Base-by-base conservation (phyloP, 805 yeast genomes). In the Zygosaccharomyces bisporus region DNA sequence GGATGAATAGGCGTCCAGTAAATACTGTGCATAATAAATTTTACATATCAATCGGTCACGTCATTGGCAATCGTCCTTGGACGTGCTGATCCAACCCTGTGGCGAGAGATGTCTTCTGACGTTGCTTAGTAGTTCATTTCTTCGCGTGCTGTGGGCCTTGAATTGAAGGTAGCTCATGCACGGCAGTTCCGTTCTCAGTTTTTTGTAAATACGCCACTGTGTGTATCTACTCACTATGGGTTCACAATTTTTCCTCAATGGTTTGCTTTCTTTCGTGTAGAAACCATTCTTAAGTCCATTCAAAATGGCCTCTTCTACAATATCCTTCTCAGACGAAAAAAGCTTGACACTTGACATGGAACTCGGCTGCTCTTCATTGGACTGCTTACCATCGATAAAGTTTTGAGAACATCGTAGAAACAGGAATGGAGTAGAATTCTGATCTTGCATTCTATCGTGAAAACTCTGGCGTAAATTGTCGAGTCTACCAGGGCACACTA, bases 211-310 rank as follows among this genome's bases (percentile, higher is more conserved):
- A 3, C 41, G 36, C 64, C 67, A 62, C 44, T 60, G 60, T 6
- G 56, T 41, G 29, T 43, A 46, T 34, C 67, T 48, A 20, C 64
- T 57, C 3, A 63, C 39, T 1, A 43, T 21, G 0, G 63, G 30
- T 39, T 61, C 58, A 4, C 80, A 79, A 12, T 72, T 68, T 13
- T 55, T 57, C 30, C 71, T 61, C 0, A 81, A 68, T 0, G 72
- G 71, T 37, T 63, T 66, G 30, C 64, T 72, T 2, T 49, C 44
- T 51, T 77, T 80, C 1, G 71, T 48, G 43, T 60, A 70, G 16
- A 72, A 70, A 0, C 91, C 90, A 49, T 79, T 79, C 47, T 73
- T 77, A 4, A 81, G 76, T 0, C 87, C 88, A 51, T 76, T 75
- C 33, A 76, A 70, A 9, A 82, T 61, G 1, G 64, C 58, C 46